phyloP scores from a whole-genome alignment of 1,284 basidiomycete genomes.

The Singerocomus rubriflavus region DNA sequence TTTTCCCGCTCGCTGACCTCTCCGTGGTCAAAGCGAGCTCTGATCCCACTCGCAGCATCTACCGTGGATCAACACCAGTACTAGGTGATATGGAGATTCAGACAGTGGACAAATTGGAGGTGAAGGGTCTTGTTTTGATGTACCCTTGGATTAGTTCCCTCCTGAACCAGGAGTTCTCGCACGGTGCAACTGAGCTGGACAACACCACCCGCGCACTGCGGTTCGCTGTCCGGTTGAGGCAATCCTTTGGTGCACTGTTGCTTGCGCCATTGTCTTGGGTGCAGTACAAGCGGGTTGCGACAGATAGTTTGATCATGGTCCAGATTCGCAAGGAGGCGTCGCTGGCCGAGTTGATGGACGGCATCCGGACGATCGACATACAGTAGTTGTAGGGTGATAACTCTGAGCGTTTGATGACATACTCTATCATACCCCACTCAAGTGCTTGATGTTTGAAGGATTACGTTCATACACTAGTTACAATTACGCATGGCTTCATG shows the following conservation, averaged over 20 bases:
- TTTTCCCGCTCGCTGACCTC: conserved; percentile 5
- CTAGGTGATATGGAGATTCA: conserved; percentile 7
- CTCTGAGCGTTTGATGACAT: no score
- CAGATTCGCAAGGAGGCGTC: neutral
- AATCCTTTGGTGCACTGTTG: conserved; percentile 10
- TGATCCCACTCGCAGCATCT: neutral
- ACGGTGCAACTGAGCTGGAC: neutral
- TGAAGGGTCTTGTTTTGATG: conserved; percentile 1
- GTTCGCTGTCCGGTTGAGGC: neutral
- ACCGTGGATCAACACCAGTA: neutral
- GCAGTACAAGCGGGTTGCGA: conserved; percentile 9
- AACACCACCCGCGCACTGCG: neutral
- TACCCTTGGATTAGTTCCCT: conserved; percentile 13
- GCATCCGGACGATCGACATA: conserved; percentile 8
- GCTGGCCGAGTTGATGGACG: neutral
- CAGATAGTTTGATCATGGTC: neutral
- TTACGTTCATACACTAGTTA: no score
- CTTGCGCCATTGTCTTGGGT: neutral
- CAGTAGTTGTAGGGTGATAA: neutral
- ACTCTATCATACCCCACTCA: no score
- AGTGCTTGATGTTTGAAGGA: no score
- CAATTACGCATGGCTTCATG: no score
- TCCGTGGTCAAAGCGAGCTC: neutral
- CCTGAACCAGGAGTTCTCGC: neutral
- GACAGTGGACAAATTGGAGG: conserved; percentile 1